A percentile compares a stretch with the other conserved stretches of the same genome.
These are phyloP conservation scores for Naganishia friedmannii DNA, from an alignment of 768 basidiomycete species.

Conservation along the genomic window DNA sequence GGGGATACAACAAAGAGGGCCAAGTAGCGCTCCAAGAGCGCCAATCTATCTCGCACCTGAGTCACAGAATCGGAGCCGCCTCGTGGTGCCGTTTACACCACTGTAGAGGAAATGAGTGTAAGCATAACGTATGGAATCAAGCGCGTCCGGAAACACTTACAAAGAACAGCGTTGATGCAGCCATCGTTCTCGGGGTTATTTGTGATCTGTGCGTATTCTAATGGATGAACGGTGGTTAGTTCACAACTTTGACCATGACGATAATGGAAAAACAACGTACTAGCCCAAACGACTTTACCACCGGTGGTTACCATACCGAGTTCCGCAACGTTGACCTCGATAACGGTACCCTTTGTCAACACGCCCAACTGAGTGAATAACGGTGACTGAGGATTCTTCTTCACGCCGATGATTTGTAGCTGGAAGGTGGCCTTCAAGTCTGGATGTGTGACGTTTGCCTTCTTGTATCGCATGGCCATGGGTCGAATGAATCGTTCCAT, in stretches of 20 bases:
- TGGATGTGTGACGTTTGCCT: constrained; percentile 98
- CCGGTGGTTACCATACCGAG: constrained; percentile 95
- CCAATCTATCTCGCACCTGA: neutral
- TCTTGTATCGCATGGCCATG: constrained; percentile 95
- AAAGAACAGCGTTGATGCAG: constrained; percentile 88
- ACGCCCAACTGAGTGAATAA: constrained; percentile 57
- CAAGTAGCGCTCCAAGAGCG: neutral
- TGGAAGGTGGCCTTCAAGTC: constrained; percentile 99
- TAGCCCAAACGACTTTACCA: constrained; percentile 66
- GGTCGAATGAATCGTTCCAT: constrained; percentile 97
- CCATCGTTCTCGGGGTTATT: constrained; percentile 96
- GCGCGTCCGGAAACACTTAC: constrained; percentile 10
- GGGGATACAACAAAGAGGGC: constrained; percentile 12
- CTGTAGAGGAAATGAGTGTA: neutral
- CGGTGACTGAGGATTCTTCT: constrained; percentile 98
- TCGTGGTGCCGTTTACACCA: neutral
- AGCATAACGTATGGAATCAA: neutral
- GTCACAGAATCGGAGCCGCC: neutral
- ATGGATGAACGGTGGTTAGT: constrained; percentile 1
- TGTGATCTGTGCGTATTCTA: constrained; percentile 77
- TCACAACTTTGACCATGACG: neutral
- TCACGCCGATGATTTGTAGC: constrained; percentile 92
- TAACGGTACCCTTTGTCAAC: constrained; percentile 94
- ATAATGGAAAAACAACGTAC: constrained; percentile 33
- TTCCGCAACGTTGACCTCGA: constrained; percentile 99